A percentile compares a stretch with the other conserved stretches of the same genome.
phyloP scores from a whole-genome alignment of 257 asterid species.

The Plantago major region DNA sequence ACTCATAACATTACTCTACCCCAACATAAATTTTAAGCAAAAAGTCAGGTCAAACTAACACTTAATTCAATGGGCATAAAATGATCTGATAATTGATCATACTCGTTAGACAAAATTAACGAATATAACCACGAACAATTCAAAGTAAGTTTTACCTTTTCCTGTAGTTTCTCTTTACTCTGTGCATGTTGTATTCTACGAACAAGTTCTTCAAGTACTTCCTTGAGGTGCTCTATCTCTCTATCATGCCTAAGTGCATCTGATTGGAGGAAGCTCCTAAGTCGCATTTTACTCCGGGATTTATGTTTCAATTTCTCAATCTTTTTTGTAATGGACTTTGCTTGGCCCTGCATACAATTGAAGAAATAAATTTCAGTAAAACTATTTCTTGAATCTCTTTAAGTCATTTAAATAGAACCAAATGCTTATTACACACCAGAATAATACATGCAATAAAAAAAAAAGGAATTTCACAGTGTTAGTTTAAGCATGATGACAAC shows the following conservation, averaged over 20 bases:
- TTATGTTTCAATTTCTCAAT: conserved; percentile 46
- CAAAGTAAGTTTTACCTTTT: conserved; percentile 46
- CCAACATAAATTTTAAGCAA: too few relatives aligned
- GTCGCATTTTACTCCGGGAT: conserved; percentile 23
- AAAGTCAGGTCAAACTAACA: neutral
- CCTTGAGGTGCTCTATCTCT: conserved; percentile 51
- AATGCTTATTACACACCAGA: too few relatives aligned
- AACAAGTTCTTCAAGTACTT: conserved; percentile 45
- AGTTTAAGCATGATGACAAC: neutral
- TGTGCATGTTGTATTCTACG: conserved; percentile 42
- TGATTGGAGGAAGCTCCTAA: conserved; percentile 18
- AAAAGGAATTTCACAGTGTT: neutral
- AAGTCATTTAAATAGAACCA: too few relatives aligned
- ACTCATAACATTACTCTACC: too few relatives aligned
- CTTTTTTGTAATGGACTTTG: conserved; percentile 46
- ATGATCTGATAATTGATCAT: too few relatives aligned
- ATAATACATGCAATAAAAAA: neutral
- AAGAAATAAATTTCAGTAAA: conserved; percentile 3
- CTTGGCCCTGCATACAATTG: conserved; percentile 43
- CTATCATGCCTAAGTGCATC: conserved; percentile 29
- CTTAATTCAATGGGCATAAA: neutral
- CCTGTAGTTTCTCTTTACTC: conserved; percentile 46
- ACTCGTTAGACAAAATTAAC: neutral
- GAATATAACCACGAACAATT: neutral
- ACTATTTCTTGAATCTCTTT: neutral